Conservation (phyloP, 805 yeast species). For the Nakazawaea ernobii region DNA sequence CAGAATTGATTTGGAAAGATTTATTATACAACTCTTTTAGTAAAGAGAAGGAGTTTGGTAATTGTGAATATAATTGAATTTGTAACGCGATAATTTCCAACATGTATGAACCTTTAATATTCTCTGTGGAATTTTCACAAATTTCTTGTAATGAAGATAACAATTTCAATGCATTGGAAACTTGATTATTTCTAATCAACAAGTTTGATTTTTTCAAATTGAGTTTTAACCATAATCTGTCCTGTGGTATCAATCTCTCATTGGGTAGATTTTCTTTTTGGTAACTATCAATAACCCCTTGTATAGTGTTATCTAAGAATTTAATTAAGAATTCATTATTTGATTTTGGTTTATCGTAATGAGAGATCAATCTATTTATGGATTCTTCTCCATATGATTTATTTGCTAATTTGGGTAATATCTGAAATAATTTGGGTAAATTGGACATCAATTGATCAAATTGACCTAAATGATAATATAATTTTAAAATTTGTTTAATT, state of each 20-base stretch:
- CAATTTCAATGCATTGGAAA: conserved; percentile 27
- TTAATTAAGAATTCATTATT: conserved; percentile 13
- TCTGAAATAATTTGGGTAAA: conserved; percentile 16
- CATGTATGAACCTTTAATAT: conserved; percentile 39
- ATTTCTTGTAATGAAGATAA: conserved; percentile 31
- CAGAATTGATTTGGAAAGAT: conserved; percentile 43
- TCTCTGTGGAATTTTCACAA: conserved; percentile 34
- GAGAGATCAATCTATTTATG: conserved; percentile 22
- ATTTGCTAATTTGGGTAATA: conserved; percentile 14
- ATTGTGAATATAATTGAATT: conserved; percentile 44
- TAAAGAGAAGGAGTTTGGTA: conserved; percentile 18
- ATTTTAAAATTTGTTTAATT: conserved; percentile 27
- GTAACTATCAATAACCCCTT: conserved; percentile 4
- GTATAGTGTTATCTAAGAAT: conserved; percentile 18
- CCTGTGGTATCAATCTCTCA: conserved; percentile 17
- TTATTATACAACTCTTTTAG: conserved; percentile 45
- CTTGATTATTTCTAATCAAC: conserved; percentile 22
- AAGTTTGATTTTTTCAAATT: conserved; percentile 37
- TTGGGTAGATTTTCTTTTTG: neutral
- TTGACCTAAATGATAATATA: conserved; percentile 16
- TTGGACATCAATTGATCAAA: conserved; percentile 12
- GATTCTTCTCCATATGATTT: conserved; percentile 24
- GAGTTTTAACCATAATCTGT: conserved; percentile 43
- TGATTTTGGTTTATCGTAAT: conserved; percentile 18
- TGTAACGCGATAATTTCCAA: conserved; percentile 66